Evolutionary conservation across 345 rosid genomes (phyloP).

Genomic region (Nephelium lappaceum): DNA sequence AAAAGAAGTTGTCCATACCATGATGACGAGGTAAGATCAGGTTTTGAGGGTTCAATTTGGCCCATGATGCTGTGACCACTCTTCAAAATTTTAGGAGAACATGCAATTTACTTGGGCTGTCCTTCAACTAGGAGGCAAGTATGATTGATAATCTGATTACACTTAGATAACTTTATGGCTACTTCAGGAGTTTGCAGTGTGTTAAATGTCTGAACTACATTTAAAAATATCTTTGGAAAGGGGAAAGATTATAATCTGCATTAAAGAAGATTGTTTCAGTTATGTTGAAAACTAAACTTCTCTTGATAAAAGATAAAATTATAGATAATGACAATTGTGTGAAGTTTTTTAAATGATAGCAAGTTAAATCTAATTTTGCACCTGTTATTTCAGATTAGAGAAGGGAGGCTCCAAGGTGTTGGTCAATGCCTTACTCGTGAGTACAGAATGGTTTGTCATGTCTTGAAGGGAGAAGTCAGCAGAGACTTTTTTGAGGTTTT

Average conservation of each 20-base stretch:
- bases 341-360: not conserved
- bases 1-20: not conserved
- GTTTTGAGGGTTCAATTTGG: too few relatives aligned
- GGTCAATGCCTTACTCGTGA: constrained; percentile 83
- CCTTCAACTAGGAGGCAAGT: too few relatives aligned
- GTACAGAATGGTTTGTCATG: constrained; percentile 85
- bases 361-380: constrained; percentile 18
- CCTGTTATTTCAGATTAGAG: constrained; percentile 70
- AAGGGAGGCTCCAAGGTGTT: constrained; percentile 82
- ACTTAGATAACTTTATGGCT: too few relatives aligned
- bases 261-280: not conserved
- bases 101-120: too few relatives aligned
- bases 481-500: constrained; percentile 86
- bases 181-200: too few relatives aligned
- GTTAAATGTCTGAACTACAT: too few relatives aligned
- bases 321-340: not conserved
- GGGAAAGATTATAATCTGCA: not conserved
- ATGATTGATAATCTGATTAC: too few relatives aligned
- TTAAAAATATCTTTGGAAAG: not conserved
- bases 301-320: not conserved
- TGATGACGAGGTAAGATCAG: too few relatives aligned
- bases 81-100: too few relatives aligned
- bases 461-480: constrained; percentile 78
- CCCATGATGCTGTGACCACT: too few relatives aligned
- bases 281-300: not conserved